Evolutionary conservation across 441 rosid species (phyloP).

Genomic region (Pelargonium fulgidum): DNA sequence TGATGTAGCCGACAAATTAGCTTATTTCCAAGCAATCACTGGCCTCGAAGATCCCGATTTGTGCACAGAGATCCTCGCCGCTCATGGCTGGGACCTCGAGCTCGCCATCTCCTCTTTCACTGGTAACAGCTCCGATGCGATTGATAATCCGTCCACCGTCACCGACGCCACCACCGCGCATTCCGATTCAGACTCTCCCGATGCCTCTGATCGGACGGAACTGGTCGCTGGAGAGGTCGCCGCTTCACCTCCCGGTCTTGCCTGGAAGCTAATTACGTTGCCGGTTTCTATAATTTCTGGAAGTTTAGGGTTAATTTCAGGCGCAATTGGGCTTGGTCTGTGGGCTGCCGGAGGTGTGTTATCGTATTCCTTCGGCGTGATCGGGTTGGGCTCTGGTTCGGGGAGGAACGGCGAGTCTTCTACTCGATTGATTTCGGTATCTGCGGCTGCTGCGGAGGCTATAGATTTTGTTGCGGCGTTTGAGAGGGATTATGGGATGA

Average conservation of each 20-base stretch:
- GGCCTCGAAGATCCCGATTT: conserved; percentile 83
- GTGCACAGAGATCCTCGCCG: conserved; percentile 89
- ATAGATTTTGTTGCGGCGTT: conserved; percentile 59
- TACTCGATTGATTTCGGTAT: conserved; percentile 43
- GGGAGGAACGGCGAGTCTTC: conserved; percentile 43
- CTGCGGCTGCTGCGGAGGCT: conserved; percentile 63
- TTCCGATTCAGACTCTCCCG: conserved; percentile 19
- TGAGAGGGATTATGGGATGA: conserved; percentile 66
- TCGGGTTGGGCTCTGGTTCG: conserved; percentile 55
- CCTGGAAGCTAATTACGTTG: conserved; percentile 73
- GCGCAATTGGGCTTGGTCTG: conserved; percentile 80
- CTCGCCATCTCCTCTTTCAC: conserved; percentile 90
- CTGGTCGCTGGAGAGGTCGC: conserved; percentile 15
- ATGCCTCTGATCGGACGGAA: background rate
- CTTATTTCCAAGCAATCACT: conserved; percentile 81
- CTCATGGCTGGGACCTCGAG: conserved; percentile 95
- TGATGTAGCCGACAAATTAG: conserved; percentile 75
- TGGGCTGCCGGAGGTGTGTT: conserved; percentile 95
- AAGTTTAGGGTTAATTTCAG: conserved; percentile 71
- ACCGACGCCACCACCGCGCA: conserved; percentile 18
- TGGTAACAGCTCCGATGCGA: conserved; percentile 20
- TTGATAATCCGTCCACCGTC: conserved; percentile 10
- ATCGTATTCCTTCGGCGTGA: conserved; percentile 72
- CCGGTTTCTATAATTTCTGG: conserved; percentile 82
- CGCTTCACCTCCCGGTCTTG: conserved; percentile 45